These are phyloP conservation scores for Fomitopsis betulina DNA, from an alignment of 1,284 basidiomycete genomes.

Conservation along the genomic window DNA sequence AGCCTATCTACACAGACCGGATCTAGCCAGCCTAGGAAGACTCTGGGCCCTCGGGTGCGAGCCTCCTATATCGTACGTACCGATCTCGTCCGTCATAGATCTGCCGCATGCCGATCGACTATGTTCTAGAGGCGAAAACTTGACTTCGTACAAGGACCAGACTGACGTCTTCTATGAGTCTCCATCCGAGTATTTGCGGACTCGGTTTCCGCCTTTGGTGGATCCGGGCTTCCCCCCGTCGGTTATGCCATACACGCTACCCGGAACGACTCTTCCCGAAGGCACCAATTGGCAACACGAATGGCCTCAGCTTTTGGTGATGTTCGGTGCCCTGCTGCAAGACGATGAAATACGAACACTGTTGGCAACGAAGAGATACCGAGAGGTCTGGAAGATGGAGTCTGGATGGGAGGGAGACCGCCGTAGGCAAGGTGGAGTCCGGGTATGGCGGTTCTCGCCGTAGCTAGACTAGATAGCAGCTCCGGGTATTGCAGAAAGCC, in stretches of 20 bases:
- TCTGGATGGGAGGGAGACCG: conserved; percentile 82
- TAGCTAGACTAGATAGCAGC: not conserved
- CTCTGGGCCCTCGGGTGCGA: conserved; percentile 90
- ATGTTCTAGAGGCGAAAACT: conserved; percentile 42
- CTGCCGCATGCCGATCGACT: conserved; percentile 8
- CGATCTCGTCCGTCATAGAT: conserved; percentile 6
- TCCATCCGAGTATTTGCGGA: conserved; percentile 63
- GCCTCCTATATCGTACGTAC: conserved; percentile 73
- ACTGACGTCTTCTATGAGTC: conserved; percentile 80
- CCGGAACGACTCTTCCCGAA: conserved; percentile 33
- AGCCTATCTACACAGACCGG: conserved; percentile 76
- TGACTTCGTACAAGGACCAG: conserved; percentile 70
- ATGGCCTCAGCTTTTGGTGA: conserved; percentile 78
- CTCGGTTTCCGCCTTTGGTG: conserved; percentile 62
- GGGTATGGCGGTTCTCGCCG: conserved; percentile 35
- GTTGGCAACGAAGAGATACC: conserved; percentile 60
- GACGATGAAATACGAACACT: conserved; percentile 44
- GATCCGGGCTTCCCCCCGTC: conserved; percentile 65
- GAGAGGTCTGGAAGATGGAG: conserved; percentile 58
- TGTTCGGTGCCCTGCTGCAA: conserved; percentile 73
- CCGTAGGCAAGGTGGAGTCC: conserved; percentile 73
- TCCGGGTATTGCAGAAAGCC: not conserved
- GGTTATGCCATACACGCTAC: conserved; percentile 49
- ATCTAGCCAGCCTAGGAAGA: conserved; percentile 44
- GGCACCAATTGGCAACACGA: conserved; percentile 51